Conservation (phyloP, 1,139 yeast genomes). For the Sugiyamaella novakii region DNA sequence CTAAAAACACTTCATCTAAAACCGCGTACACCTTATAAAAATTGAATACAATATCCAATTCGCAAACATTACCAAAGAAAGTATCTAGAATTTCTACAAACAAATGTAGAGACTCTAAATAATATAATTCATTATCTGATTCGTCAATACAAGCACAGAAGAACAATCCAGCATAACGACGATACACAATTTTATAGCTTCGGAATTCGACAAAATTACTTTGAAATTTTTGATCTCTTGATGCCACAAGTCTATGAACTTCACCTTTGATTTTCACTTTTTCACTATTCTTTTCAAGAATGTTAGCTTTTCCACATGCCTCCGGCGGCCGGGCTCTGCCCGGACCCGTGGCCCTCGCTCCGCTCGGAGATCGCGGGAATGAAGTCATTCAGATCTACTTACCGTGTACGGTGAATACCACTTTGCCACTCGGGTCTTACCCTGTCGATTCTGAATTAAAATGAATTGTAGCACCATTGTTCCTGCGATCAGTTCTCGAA, state of each 20-base stretch:
- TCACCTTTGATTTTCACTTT: slow-evolving; percentile 57
- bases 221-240: slow-evolving; percentile 82
- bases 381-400: slow-evolving; percentile 24
- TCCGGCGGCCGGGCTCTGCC: too few relatives aligned
- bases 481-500: too few relatives aligned
- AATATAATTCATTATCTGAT: slow-evolving; percentile 75
- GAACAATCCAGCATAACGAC: slow-evolving; percentile 90
- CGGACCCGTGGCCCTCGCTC: too few relatives aligned
- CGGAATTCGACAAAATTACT: slow-evolving; percentile 55
- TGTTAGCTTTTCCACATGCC: not conserved
- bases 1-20: slow-evolving; percentile 78
- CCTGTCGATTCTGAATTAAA: slow-evolving; percentile 85
- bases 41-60: slow-evolving; percentile 89
- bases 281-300: slow-evolving; percentile 49
- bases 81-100: slow-evolving; percentile 87
- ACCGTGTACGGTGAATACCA: slow-evolving; percentile 60
- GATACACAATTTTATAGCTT: slow-evolving; percentile 69
- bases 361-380: not conserved
- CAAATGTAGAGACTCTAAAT: slow-evolving; percentile 81
- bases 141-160: slow-evolving; percentile 79
- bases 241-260: slow-evolving; percentile 78
- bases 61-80: slow-evolving; percentile 91
- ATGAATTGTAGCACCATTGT: slow-evolving; percentile 76
- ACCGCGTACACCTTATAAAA: slow-evolving; percentile 90
- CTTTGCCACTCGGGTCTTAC: slow-evolving; percentile 83